A percentile compares a stretch with the other conserved stretches of the same genome.
These are phyloP conservation scores for Gypsophila paniculata DNA, from an alignment of 179 eudicot genomes.

Conservation along the genomic window DNA sequence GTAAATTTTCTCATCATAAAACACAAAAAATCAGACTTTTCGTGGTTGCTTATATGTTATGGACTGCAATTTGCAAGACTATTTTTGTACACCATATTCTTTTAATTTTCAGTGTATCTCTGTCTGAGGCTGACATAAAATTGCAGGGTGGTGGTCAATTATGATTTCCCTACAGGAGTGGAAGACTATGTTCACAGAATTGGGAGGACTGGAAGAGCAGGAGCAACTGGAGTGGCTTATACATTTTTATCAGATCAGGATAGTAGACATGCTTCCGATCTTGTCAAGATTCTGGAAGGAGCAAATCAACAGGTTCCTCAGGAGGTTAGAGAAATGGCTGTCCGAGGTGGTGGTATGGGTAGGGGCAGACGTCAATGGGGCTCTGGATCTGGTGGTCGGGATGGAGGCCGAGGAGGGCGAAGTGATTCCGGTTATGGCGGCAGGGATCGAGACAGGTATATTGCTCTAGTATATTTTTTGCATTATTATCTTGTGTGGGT, in stretches of 20 bases:
- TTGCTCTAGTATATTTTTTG: neutral
- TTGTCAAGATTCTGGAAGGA: slow-evolving; percentile 84
- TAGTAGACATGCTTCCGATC: slow-evolving; percentile 78
- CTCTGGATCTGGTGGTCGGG: slow-evolving; percentile 60
- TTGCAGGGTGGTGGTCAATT: slow-evolving; percentile 88
- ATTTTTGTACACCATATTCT: neutral
- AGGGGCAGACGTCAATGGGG: slow-evolving; percentile 60
- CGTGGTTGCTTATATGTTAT: neutral
- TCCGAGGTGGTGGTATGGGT: slow-evolving; percentile 71
- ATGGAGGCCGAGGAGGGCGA: slow-evolving; percentile 67
- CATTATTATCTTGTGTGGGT: neutral
- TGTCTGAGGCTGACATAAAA: slow-evolving; percentile 2
- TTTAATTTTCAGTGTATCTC: neutral
- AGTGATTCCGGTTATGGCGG: slow-evolving; percentile 53
- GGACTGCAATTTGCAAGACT: too few relatives aligned
- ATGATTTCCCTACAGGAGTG: slow-evolving; percentile 90
- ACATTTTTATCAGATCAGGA: slow-evolving; percentile 85
- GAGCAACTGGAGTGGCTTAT: slow-evolving; percentile 84
- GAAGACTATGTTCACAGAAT: slow-evolving; percentile 99
- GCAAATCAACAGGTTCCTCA: slow-evolving; percentile 77
- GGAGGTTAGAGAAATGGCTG: slow-evolving; percentile 75
- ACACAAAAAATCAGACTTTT: neutral
- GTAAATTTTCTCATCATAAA: neutral
- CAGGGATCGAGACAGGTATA: slow-evolving; percentile 40
- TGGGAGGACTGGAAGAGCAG: slow-evolving; percentile 99